Conservation (phyloP, 2,329 filamentous ascomycete species). For the Penicillium capsulatum region DNA sequence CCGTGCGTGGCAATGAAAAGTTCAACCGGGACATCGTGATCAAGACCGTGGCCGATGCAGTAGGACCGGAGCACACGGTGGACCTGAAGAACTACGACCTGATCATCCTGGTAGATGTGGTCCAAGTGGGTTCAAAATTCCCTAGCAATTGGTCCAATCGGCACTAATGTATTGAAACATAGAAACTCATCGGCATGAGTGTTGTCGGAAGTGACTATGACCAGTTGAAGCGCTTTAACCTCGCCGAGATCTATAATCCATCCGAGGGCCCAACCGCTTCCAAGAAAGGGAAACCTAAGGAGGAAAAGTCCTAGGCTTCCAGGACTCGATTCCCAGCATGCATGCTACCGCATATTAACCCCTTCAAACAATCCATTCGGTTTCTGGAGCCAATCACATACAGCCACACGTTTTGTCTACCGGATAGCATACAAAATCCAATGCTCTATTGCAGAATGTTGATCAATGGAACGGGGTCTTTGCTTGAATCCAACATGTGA, state of each 20-base stretch:
- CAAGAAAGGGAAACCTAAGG: no score
- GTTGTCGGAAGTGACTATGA: slow-evolving; percentile 59
- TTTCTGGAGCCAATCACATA: no score
- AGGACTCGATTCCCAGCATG: no score
- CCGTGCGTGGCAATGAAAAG: slow-evolving; percentile 56
- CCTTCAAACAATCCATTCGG: no score
- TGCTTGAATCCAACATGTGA: background rate
- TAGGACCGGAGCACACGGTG: slow-evolving; percentile 57
- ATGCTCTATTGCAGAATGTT: no score
- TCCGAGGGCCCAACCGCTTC: slow-evolving; percentile 19
- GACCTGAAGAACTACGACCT: slow-evolving; percentile 59
- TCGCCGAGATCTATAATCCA: slow-evolving; percentile 58
- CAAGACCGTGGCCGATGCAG: slow-evolving; percentile 54
- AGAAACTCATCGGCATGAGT: slow-evolving; percentile 63
- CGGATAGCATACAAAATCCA: background rate
- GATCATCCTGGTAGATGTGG: slow-evolving; percentile 59
- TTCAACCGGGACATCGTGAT: slow-evolving; percentile 57
- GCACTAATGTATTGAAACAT: slow-evolving; percentile 14
- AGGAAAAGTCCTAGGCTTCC: no score
- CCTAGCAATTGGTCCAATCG: slow-evolving; percentile 2
- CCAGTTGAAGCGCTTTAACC: slow-evolving; percentile 58
- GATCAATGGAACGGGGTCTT: background rate
- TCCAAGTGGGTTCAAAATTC: slow-evolving; percentile 48
- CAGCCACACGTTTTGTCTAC: background rate
- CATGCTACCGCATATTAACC: no score